Evolutionary conservation across 129 eudicot genomes (phyloP).

Genomic region (Logfia minima): DNA sequence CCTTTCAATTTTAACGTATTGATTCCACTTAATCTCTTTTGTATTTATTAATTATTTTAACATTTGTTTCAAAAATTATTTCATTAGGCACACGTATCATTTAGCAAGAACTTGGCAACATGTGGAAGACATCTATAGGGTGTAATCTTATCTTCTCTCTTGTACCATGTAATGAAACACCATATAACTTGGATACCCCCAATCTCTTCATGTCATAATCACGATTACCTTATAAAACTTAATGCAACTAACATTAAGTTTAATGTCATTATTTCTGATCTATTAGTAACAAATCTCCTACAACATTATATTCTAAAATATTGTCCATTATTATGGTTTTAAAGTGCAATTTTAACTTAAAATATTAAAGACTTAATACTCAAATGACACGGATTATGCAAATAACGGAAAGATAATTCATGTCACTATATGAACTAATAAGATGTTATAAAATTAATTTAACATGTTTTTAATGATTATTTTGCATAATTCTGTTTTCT

Average conservation of each 20-base stretch:
- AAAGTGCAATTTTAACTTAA: neutral
- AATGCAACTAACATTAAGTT: no score
- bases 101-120: slow-evolving; percentile 16
- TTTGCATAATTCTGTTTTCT: slow-evolving; percentile 13
- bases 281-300: no score
- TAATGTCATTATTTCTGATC: no score
- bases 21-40: no score
- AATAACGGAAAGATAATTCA: neutral
- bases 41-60: no score
- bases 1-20: no score
- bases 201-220: slow-evolving; percentile 5
- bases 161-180: slow-evolving; percentile 3
- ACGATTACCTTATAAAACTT: neutral
- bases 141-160: slow-evolving; percentile 17
- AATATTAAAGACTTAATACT: neutral
- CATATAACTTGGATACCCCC: slow-evolving; percentile 7
- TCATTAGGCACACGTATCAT: no score
- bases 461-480: neutral
- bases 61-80: no score
- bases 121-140: slow-evolving; percentile 8
- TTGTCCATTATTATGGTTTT: no score
- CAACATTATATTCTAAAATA: no score
- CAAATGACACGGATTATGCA: neutral
- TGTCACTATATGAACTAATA: neutral
- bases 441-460: no score